These are phyloP conservation scores for Pseudogymnoascus sp. DNA, from an alignment of 2,329 filamentous ascomycete genomes.

Conservation along the genomic window DNA sequence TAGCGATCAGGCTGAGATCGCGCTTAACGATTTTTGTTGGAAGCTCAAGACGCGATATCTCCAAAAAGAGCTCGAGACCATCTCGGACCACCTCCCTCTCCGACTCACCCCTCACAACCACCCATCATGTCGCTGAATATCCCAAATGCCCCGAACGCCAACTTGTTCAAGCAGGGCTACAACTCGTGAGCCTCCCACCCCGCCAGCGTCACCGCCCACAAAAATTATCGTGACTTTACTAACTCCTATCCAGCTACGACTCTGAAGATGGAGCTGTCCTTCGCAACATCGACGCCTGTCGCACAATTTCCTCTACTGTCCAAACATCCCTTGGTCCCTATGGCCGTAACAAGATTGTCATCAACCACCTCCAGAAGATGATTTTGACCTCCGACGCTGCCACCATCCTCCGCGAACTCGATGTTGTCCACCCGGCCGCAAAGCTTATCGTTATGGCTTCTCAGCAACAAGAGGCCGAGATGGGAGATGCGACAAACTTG, in stretches of 20 bases:
- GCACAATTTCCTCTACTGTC: constrained; percentile 89
- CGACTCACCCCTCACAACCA: not conserved
- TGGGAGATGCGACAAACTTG: constrained; percentile 96
- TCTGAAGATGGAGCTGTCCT: constrained; percentile 97
- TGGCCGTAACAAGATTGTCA: constrained; percentile 98
- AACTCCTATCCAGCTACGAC: constrained; percentile 66
- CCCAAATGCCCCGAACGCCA: constrained; percentile 84
- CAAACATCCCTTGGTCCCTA: constrained; percentile 96
- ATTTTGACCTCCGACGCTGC: constrained; percentile 96
- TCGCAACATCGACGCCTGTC: constrained; percentile 97
- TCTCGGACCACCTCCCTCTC: not conserved
- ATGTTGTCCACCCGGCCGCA: constrained; percentile 95
- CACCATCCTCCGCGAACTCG: constrained; percentile 92
- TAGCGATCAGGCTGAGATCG: constrained; percentile 8
- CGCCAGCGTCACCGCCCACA: not conserved
- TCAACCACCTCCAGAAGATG: constrained; percentile 99
- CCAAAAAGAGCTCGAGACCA: constrained; percentile 9
- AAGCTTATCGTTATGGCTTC: constrained; percentile 98
- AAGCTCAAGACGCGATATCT: constrained; percentile 6
- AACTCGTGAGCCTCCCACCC: constrained; percentile 36
- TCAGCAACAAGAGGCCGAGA: constrained; percentile 97
- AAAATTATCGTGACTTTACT: constrained; percentile 24
- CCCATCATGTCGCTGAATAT: constrained; percentile 84
- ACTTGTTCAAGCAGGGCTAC: constrained; percentile 94
- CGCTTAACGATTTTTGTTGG: constrained; percentile 10